A percentile compares a stretch with the other conserved stretches of the same genome.
phyloP scores from a whole-genome alignment of 179 eudicot genomes.

The Heliamphora pulchella region DNA sequence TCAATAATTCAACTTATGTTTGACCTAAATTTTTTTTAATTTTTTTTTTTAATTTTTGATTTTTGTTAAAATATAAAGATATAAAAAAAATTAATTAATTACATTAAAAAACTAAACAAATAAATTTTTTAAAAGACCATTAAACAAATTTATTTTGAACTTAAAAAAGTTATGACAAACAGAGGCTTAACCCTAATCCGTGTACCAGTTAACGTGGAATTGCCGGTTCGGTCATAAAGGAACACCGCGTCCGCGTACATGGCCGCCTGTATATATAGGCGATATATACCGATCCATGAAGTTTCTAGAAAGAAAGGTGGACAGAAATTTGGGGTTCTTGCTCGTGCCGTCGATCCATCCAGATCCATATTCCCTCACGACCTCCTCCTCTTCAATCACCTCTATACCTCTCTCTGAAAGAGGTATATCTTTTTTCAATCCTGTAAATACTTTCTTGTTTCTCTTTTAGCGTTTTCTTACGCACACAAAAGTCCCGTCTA shows the following conservation, averaged over 20 bases:
- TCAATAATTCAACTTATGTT: too few relatives aligned
- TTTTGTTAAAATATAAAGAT: too few relatives aligned
- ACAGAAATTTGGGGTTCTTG: not conserved
- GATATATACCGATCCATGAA: not conserved
- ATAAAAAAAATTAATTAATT: too few relatives aligned
- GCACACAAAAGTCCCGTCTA: not conserved
- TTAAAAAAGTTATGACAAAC: too few relatives aligned
- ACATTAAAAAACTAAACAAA: too few relatives aligned
- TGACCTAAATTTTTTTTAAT: too few relatives aligned
- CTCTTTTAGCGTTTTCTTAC: not conserved
- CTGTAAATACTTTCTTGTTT: not conserved
- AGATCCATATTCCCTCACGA: not conserved
- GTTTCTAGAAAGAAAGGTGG: not conserved
- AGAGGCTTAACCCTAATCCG: too few relatives aligned
- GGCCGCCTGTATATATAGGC: not conserved
- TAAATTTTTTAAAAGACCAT: too few relatives aligned
- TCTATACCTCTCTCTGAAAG: not conserved
- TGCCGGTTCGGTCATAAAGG: too few relatives aligned
- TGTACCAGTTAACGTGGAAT: too few relatives aligned
- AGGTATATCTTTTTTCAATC: not conserved
- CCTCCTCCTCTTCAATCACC: not conserved
- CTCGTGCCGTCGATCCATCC: not conserved
- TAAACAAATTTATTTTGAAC: too few relatives aligned
- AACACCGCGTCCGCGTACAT: not conserved
- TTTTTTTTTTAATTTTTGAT: too few relatives aligned